These are phyloP conservation scores for Gnomoniopsis sp. DNA, from an alignment of 2,329 filamentous ascomycete genomes.

Conservation along the genomic window DNA sequence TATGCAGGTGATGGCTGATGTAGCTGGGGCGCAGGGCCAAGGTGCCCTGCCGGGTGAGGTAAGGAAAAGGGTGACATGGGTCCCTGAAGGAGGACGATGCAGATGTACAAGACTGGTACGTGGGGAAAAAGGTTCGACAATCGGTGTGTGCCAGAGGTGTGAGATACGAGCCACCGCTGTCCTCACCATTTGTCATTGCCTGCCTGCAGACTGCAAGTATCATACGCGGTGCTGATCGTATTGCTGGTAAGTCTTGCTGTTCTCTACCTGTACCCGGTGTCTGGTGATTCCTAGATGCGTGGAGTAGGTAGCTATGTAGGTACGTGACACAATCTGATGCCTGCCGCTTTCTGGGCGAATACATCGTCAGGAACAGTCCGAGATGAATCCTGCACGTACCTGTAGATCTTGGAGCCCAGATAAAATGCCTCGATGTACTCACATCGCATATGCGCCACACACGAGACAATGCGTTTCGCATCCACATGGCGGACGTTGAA, in stretches of 20 bases:
- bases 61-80: constrained; percentile 16
- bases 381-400: neutral
- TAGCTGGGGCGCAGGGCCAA: constrained; percentile 18
- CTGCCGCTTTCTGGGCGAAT: neutral
- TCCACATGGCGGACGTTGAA: too few relatives aligned
- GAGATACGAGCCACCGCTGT: constrained; percentile 8
- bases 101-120: constrained; percentile 9
- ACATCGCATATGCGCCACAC: neutral
- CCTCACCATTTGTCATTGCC: neutral
- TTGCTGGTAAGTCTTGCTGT: neutral
- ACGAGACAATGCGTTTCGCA: too few relatives aligned
- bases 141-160: constrained; percentile 3
- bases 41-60: constrained; percentile 11
- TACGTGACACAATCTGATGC: neutral
- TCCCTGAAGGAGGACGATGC: constrained; percentile 12
- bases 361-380: neutral
- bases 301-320: neutral
- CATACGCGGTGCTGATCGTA: neutral
- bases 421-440: neutral
- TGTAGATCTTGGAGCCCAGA: neutral
- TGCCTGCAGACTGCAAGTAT: neutral
- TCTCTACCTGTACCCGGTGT: neutral
- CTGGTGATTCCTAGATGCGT: neutral
- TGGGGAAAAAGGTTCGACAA: neutral
- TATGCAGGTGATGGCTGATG: constrained; percentile 15